Conservation (phyloP, 1,284 basidiomycete species). For the Trametes sp. region DNA sequence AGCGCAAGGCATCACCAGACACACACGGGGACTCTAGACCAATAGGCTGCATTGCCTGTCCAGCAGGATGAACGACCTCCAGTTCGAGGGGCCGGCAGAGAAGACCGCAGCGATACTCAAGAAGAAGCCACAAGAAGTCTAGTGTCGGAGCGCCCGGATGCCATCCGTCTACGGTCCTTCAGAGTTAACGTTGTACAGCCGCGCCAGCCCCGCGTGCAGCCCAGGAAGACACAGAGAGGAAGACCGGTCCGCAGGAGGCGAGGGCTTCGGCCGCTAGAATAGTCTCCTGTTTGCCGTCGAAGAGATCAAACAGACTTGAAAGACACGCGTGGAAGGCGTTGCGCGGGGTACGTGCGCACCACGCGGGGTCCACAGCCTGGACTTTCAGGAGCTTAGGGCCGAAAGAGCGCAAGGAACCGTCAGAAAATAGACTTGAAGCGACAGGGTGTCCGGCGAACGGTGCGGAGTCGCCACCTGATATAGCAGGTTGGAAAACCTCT, state of each 20-base stretch:
- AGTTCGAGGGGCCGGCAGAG: not conserved
- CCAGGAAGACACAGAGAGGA: slow-evolving; percentile 5
- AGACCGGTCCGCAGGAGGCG: slow-evolving; percentile 11
- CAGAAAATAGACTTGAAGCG: not conserved
- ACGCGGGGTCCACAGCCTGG: not conserved
- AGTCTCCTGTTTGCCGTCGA: slow-evolving; percentile 11
- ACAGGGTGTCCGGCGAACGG: not conserved
- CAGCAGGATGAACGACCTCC: not conserved
- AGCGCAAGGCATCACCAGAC: not conserved
- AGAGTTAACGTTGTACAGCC: slow-evolving; percentile 19
- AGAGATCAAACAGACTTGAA: not conserved
- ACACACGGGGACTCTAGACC: slow-evolving; percentile 4
- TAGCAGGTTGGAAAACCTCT: not conserved
- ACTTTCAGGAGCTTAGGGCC: slow-evolving; percentile 1
- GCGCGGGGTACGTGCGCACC: not conserved
- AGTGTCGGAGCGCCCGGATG: slow-evolving; percentile 19
- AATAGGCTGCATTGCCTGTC: not conserved
- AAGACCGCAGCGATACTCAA: not conserved
- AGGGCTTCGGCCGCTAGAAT: slow-evolving; percentile 14
- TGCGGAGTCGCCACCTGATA: not conserved
- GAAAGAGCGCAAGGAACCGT: not conserved
- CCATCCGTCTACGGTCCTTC: slow-evolving; percentile 10
- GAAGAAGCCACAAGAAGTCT: slow-evolving; percentile 1
- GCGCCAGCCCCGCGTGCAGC: slow-evolving; percentile 15
- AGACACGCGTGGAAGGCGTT: slow-evolving; percentile 9